These are phyloP conservation scores for Amorphotheca resinae DNA, from an alignment of 495 filamentous ascomycete species.

Conservation along the genomic window DNA sequence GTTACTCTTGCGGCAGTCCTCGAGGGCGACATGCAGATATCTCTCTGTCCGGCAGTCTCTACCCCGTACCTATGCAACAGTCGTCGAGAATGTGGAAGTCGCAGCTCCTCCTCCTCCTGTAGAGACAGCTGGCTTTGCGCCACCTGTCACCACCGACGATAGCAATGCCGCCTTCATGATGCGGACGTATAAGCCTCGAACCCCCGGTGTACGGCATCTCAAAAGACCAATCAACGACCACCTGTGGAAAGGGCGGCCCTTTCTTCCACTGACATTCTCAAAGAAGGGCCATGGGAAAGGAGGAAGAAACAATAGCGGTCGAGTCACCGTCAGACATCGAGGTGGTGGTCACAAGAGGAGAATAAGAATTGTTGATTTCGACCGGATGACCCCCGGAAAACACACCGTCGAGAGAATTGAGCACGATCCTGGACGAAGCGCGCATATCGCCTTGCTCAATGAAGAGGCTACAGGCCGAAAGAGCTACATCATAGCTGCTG, in stretches of 20 bases:
- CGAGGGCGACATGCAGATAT: conserved; percentile 28
- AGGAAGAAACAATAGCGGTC: conserved; percentile 77
- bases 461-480: conserved; percentile 52
- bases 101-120: conserved; percentile 23
- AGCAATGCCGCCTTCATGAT: conserved; percentile 31
- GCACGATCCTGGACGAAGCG: conserved; percentile 84
- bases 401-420: conserved; percentile 90
- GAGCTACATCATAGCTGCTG: conserved; percentile 85
- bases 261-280: conserved; percentile 68
- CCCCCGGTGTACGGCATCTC: conserved; percentile 86
- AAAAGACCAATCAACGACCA: conserved; percentile 89
- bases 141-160: conserved; percentile 14
- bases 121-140: conserved; percentile 24
- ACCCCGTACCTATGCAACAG: conserved; percentile 44
- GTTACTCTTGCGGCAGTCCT: conserved; percentile 38
- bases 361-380: conserved; percentile 82
- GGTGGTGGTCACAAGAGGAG: conserved; percentile 85
- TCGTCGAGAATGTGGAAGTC: conserved; percentile 25
- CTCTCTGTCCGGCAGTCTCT: conserved; percentile 30
- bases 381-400: conserved; percentile 58
- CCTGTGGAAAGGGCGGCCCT: conserved; percentile 84
- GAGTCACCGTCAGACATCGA: conserved; percentile 76
- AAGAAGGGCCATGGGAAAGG: conserved; percentile 88
- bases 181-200: conserved; percentile 86
- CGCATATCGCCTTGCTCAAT: conserved; percentile 81